A percentile compares a stretch with the other conserved stretches of the same genome.
phyloP scores from a whole-genome alignment of 306 rosid species.

The Rosa lucieae region DNA sequence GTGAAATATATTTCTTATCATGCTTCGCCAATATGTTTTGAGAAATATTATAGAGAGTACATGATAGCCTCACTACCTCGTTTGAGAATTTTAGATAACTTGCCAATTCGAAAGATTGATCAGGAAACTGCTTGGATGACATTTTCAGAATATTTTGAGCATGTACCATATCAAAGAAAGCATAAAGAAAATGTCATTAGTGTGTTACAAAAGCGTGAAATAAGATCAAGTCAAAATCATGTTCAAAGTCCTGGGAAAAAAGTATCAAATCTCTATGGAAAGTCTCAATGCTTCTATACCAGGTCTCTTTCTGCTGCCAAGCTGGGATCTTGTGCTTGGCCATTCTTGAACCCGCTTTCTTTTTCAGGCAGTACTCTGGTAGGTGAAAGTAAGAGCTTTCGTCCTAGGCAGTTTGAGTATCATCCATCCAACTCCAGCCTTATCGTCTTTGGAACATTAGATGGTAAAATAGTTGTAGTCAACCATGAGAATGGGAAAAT shows the following conservation, averaged over 20 bases:
- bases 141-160: constrained; percentile 59
- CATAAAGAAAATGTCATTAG: constrained; percentile 59
- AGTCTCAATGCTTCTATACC: constrained; percentile 54
- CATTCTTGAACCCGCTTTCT: constrained; percentile 63
- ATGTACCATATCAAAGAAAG: constrained; percentile 66
- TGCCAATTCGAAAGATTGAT: constrained; percentile 56
- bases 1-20: constrained; percentile 55
- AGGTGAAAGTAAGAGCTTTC: constrained; percentile 51
- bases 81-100: constrained; percentile 59
- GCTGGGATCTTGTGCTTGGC: constrained; percentile 81
- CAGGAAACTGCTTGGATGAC: constrained; percentile 57
- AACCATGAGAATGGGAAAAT: constrained; percentile 71
- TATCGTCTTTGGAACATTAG: constrained; percentile 85
- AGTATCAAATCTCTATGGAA: constrained; percentile 40
- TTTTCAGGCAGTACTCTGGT: constrained; percentile 45
- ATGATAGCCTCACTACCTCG: constrained; percentile 71
- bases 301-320: constrained; percentile 80
- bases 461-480: constrained; percentile 79
- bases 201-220: constrained; percentile 68
- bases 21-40: constrained; percentile 79
- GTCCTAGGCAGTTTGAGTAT: constrained; percentile 87
- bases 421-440: constrained; percentile 76
- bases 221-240: constrained; percentile 47
- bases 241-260: constrained; percentile 32
- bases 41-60: constrained; percentile 77